Conservation (phyloP, 2,329 filamentous ascomycete species). For the Juglanconis juglandina region DNA sequence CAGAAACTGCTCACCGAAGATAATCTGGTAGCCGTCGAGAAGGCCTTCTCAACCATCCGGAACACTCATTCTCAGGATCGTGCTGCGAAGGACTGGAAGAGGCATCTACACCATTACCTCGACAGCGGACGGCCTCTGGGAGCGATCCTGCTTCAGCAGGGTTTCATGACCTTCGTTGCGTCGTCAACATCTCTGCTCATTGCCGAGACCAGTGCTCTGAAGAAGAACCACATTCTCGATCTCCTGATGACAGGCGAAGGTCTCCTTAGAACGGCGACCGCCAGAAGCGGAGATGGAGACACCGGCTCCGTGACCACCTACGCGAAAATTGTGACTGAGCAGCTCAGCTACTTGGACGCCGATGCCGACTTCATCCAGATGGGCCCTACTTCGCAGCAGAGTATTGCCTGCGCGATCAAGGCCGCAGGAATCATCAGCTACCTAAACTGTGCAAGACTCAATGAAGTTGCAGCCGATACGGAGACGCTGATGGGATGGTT, state of each 20-base stretch:
- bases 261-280: conserved; percentile 40
- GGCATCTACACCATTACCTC: conserved; percentile 78
- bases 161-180: conserved; percentile 81
- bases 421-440: conserved; percentile 77
- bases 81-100: conserved; percentile 79
- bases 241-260: conserved; percentile 61
- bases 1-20: conserved; percentile 74
- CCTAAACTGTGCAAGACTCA: conserved; percentile 78
- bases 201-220: conserved; percentile 56
- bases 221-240: conserved; percentile 66
- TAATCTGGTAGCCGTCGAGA: conserved; percentile 83
- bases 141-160: conserved; percentile 85
- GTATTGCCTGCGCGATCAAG: conserved; percentile 81
- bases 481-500: conserved; percentile 82
- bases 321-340: conserved; percentile 70
- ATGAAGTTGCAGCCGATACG: conserved; percentile 75
- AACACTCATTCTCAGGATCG: conserved; percentile 68
- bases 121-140: conserved; percentile 76
- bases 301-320: conserved; percentile 59
- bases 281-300: conserved; percentile 46
- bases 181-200: conserved; percentile 73
- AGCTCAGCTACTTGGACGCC: conserved; percentile 83
- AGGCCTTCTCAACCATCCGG: conserved; percentile 83
- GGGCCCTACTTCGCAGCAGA: conserved; percentile 81
- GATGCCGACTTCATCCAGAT: conserved; percentile 87